Evolutionary conservation across 192 early-diverging fungal genomes (phyloP), one percentile per base, ranked within the genome.

Genomic region (Diversispora eburnea): DNA sequence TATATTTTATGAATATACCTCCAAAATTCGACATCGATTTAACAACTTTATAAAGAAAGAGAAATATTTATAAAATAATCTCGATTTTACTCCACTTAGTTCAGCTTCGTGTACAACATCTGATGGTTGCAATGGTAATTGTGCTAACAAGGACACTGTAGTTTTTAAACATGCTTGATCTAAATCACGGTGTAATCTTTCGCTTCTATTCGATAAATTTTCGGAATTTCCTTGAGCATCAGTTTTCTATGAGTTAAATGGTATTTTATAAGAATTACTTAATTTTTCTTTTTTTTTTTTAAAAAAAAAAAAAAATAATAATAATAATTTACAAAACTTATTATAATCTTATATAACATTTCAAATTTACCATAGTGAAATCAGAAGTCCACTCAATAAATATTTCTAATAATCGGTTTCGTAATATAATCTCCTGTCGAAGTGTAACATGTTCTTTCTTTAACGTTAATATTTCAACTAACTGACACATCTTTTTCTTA

Each of bases 371-470:
- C 81, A 83, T 70, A 13, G 84, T 83, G 64, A 84, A 91, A 76
- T 91, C 87, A n/a, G 85, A 86, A 17, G 90, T 94, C 92, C 91
- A 93, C 63, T 88, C 89, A 20, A 92, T 82, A 73, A 94, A 83
- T 46, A 85, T 88, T 47, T 91, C 89, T 13, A 91, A 76, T 57
- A 94, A 75, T 45, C 84, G 85, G 65, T 92, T 93, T 58, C 93
- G 78, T 61, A 95, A 77, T 41, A 80, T 78, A 72, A 93, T 88
- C 67, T 94, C 91, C 48, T 91, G 88, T 19, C 89, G 79, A 48
- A 95, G 76, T 46, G 81, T 88, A 48, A 94, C 79, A 45, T 89
- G 79, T 22, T 93, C 91, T 79, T 90, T 90, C 75, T 91, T 93
- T 8, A 60, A 75, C 81, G 93, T 87, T 63, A 94, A 76, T 2